Percentiles rank a stretch among this genome's conserved stretches.
These are phyloP conservation scores for Bertia moriformis DNA, from an alignment of 2,329 filamentous ascomycete genomes.

Conservation along the genomic window DNA sequence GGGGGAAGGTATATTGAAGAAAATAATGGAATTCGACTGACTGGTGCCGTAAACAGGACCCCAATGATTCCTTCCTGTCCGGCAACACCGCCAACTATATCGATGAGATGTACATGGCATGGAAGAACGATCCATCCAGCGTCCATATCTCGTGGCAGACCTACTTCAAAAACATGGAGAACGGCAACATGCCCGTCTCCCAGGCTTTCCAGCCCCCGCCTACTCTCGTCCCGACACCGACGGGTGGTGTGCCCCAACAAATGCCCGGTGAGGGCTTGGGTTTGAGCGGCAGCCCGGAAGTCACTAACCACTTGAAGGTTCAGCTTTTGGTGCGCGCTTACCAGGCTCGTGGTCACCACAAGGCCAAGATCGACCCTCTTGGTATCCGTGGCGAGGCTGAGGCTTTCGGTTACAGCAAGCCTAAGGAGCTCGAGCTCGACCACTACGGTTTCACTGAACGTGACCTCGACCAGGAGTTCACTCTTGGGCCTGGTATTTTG, in stretches of 20 bases:
- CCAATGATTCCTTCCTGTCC: slow-evolving; percentile 90
- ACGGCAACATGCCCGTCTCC: slow-evolving; percentile 90
- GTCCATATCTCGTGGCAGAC: slow-evolving; percentile 98
- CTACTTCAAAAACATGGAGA: slow-evolving; percentile 99
- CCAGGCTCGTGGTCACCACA: slow-evolving; percentile 95
- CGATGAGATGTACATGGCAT: slow-evolving; percentile 98
- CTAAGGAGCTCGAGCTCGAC: slow-evolving; percentile 82
- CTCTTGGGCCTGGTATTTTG: slow-evolving; percentile 82
- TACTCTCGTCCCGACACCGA: slow-evolving; percentile 71
- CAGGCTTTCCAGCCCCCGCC: slow-evolving; percentile 94
- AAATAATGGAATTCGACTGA: too few species aligned
- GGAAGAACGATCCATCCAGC: slow-evolving; percentile 83
- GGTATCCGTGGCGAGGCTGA: slow-evolving; percentile 77
- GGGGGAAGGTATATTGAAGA: too few species aligned
- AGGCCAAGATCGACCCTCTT: slow-evolving; percentile 90
- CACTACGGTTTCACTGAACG: slow-evolving; percentile 92
- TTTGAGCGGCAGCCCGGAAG: slow-evolving; percentile 59
- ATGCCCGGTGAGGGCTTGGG: slow-evolving; percentile 56
- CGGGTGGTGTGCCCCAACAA: slow-evolving; percentile 61
- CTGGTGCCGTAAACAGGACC: too few species aligned
- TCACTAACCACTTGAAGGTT: slow-evolving; percentile 94
- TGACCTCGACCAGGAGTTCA: slow-evolving; percentile 84
- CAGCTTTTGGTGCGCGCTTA: slow-evolving; percentile 94
- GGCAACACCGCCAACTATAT: slow-evolving; percentile 98
- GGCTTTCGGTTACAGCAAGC: slow-evolving; percentile 72